Conservation (phyloP, 2,329 filamentous ascomycete species). For the Calonectria pauciramosa region DNA sequence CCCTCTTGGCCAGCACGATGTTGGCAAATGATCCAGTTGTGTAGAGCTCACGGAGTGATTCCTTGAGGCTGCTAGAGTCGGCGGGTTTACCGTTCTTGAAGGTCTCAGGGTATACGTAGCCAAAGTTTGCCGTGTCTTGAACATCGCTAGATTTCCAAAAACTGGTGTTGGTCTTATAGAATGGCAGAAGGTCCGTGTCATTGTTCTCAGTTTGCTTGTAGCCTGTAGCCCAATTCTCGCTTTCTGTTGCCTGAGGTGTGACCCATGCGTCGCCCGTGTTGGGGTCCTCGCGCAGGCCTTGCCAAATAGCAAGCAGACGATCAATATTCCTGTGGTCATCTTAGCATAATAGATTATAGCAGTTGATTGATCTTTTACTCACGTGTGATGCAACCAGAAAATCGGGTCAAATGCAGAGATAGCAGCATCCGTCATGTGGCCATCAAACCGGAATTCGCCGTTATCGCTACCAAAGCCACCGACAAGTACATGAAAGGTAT, state of each 20-base stretch:
- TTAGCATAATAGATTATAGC: too few species aligned
- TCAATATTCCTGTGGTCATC: too few species aligned
- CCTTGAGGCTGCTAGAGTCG: slow-evolving; percentile 7
- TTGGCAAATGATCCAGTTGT: background rate
- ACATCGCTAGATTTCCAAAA: slow-evolving; percentile 28
- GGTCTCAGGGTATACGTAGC: slow-evolving; percentile 30
- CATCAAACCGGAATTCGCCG: background rate
- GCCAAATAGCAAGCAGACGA: too few species aligned
- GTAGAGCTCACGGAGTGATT: background rate
- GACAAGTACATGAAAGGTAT: slow-evolving; percentile 6
- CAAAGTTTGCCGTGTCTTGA: slow-evolving; percentile 16
- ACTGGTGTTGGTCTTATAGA: background rate
- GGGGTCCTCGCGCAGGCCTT: too few species aligned
- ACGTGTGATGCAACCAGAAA: too few species aligned
- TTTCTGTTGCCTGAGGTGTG: slow-evolving; percentile 9
- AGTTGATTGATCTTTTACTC: too few species aligned
- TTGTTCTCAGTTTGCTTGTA: background rate
- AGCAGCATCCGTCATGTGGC: too few species aligned
- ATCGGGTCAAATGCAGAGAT: too few species aligned
- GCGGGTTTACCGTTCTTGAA: background rate
- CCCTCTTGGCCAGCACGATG: background rate
- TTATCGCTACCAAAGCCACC: background rate
- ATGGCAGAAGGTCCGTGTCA: slow-evolving; percentile 18
- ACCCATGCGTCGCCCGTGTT: too few species aligned
- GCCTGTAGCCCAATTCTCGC: background rate